Conservation (phyloP, 2,329 filamentous ascomycete genomes). For the Trichoderma gracile region DNA sequence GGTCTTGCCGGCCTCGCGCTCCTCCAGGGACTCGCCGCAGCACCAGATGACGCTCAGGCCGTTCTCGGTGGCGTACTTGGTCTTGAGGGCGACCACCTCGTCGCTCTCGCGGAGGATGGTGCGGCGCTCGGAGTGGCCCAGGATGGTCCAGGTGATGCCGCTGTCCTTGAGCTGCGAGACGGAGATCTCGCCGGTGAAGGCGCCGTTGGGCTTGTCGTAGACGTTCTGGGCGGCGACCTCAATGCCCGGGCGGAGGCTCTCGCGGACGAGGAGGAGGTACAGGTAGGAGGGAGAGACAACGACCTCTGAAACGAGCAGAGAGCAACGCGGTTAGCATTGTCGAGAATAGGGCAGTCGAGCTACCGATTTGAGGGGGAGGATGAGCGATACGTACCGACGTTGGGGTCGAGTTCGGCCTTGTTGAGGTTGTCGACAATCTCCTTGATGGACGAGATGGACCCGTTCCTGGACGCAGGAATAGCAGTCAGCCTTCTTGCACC, state of each 20-base stretch:
- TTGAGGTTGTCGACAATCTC: conserved; percentile 89
- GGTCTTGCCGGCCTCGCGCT: conserved; percentile 83
- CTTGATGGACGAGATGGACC: conserved; percentile 84
- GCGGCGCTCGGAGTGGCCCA: conserved; percentile 94
- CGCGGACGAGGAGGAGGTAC: conserved; percentile 85
- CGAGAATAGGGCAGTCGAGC: background rate
- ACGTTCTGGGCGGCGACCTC: conserved; percentile 95
- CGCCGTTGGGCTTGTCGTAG: conserved; percentile 94
- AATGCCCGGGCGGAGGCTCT: conserved; percentile 72
- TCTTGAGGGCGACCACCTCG: conserved; percentile 86
- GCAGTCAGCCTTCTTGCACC: background rate
- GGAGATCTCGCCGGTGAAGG: conserved; percentile 95
- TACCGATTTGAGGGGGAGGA: background rate
- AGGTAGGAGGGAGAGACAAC: conserved; percentile 89
- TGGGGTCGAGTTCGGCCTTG: conserved; percentile 74
- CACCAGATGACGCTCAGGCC: conserved; percentile 93
- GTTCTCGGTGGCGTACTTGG: conserved; percentile 85
- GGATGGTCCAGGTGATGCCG: conserved; percentile 84
- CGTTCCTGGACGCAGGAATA: conserved; percentile 69
- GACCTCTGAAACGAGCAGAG: conserved; percentile 64
- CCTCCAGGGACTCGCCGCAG: conserved; percentile 92
- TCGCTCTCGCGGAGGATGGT: conserved; percentile 86
- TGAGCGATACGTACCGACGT: conserved; percentile 59
- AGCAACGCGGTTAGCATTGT: background rate
- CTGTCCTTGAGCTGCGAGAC: conserved; percentile 87